These are phyloP conservation scores for Hirsutella minnesotensis DNA, from an alignment of 2,329 filamentous ascomycete genomes.

Conservation along the genomic window DNA sequence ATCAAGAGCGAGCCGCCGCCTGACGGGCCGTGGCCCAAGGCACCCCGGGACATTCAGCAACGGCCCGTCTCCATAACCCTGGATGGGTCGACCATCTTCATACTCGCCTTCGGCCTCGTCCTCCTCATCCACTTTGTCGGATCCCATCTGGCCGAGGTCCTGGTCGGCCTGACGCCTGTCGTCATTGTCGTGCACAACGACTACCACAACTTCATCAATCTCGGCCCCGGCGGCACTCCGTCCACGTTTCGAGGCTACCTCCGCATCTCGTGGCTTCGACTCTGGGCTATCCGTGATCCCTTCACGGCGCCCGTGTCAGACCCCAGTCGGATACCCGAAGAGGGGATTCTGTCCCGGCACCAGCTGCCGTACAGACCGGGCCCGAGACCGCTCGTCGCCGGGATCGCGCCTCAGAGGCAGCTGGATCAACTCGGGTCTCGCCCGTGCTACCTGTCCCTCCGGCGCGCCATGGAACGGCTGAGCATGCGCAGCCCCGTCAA, in stretches of 20 bases:
- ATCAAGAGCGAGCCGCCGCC: constrained; percentile 3
- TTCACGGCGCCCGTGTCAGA: constrained; percentile 45
- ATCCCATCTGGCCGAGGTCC: constrained; percentile 31
- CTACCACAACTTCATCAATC: constrained; percentile 62
- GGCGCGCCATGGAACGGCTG: constrained; percentile 39
- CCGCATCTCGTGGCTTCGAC: constrained; percentile 57
- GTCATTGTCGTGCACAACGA: constrained; percentile 51
- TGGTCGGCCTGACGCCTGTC: constrained; percentile 37
- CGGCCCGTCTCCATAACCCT: constrained; percentile 41
- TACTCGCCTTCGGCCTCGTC: constrained; percentile 32
- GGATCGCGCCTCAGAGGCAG: constrained; percentile 75
- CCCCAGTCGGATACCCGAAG: constrained; percentile 35
- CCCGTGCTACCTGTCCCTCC: constrained; percentile 43
- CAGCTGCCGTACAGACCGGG: constrained; percentile 50
- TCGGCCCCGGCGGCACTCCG: constrained; percentile 73
- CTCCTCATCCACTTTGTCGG: constrained; percentile 39
- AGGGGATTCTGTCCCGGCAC: constrained; percentile 42
- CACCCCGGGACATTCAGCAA: constrained; percentile 23
- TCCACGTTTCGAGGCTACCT: constrained; percentile 63
- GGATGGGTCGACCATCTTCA: constrained; percentile 35
- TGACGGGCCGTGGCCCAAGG: not conserved
- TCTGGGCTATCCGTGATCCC: constrained; percentile 63
- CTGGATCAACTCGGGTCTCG: constrained; percentile 50
- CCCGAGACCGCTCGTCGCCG: constrained; percentile 53
- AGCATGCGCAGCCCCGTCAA: constrained; percentile 29